phyloP scores from a whole-genome alignment of 352 stramenopile genomes.

The Globisporangium takayamanum region DNA sequence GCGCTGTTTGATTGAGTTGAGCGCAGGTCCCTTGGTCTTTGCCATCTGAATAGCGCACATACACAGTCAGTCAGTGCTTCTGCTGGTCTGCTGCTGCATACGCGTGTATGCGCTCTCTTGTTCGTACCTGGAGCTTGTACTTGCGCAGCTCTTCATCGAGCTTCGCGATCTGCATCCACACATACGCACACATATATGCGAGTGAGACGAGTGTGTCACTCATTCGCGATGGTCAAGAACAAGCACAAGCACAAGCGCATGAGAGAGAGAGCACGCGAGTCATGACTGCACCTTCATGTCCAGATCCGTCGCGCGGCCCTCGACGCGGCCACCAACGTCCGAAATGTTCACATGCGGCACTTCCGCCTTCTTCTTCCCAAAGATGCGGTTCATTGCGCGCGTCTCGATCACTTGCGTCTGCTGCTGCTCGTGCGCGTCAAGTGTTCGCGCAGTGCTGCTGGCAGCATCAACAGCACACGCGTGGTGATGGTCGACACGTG shows the following conservation, averaged over 20 bases:
- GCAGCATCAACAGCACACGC: too few relatives aligned
- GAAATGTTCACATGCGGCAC: conserved; percentile 62
- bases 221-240: background rate
- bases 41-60: conserved; percentile 42
- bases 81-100: background rate
- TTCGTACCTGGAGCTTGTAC: conserved; percentile 56
- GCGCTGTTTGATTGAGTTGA: conserved; percentile 77
- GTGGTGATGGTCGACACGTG: too few relatives aligned
- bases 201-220: background rate
- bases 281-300: conserved; percentile 59
- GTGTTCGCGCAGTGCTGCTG: too few relatives aligned
- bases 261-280: background rate
- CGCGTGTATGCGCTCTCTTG: background rate
- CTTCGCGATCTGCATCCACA: conserved; percentile 71
- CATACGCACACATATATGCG: background rate
- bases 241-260: background rate
- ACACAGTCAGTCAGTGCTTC: background rate
- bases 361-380: conserved; percentile 80
- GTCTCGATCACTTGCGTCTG: background rate
- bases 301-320: conserved; percentile 66
- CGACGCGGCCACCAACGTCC: conserved; percentile 71
- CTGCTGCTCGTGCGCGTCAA: too few relatives aligned
- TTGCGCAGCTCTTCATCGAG: conserved; percentile 79
- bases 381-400: conserved; percentile 57
- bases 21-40: conserved; percentile 55